Evolutionary conservation across 169 alveolate genomes (phyloP).

Genomic region (Cryptosporidium ubiquitum): DNA sequence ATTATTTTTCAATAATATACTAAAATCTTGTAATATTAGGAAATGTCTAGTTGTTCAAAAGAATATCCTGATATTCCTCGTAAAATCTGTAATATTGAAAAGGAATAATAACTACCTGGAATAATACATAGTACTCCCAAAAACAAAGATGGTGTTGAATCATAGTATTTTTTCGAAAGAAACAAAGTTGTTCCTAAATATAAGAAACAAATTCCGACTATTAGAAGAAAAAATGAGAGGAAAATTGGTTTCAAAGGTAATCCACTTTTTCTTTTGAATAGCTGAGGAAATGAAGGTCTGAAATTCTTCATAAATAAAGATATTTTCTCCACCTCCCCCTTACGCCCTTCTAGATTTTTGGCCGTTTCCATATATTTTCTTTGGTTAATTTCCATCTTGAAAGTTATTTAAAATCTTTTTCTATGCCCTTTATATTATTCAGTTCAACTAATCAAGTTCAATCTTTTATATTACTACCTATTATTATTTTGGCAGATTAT

Average conservation of each 20-base stretch:
- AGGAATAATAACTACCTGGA: conserved; percentile 81
- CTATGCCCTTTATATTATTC: not conserved
- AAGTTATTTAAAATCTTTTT: not conserved
- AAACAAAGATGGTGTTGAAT: conserved; percentile 75
- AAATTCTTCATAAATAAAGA: not conserved
- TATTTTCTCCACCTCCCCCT: not conserved
- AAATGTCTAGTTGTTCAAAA: conserved; percentile 40
- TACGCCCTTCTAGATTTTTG: not conserved
- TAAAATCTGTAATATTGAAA: conserved; percentile 76
- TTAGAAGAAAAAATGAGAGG: conserved; percentile 75
- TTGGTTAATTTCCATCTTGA: not conserved
- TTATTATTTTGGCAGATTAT: not conserved
- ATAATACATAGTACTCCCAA: conserved; percentile 79
- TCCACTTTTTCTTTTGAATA: not conserved
- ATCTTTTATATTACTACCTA: not conserved
- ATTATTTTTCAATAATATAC: not conserved
- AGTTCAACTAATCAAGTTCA: not conserved
- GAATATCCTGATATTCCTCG: conserved; percentile 79
- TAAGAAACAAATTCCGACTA: conserved; percentile 75
- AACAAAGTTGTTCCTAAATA: conserved; percentile 38
- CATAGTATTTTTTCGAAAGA: conserved; percentile 5
- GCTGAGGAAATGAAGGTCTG: not conserved
- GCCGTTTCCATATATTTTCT: not conserved
- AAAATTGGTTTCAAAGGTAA: conserved; percentile 34
- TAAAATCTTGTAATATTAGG: not conserved